Evolutionary conservation across 2,329 filamentous ascomycete species (phyloP).

Genomic region (Pseudogymnoascus sp.): DNA sequence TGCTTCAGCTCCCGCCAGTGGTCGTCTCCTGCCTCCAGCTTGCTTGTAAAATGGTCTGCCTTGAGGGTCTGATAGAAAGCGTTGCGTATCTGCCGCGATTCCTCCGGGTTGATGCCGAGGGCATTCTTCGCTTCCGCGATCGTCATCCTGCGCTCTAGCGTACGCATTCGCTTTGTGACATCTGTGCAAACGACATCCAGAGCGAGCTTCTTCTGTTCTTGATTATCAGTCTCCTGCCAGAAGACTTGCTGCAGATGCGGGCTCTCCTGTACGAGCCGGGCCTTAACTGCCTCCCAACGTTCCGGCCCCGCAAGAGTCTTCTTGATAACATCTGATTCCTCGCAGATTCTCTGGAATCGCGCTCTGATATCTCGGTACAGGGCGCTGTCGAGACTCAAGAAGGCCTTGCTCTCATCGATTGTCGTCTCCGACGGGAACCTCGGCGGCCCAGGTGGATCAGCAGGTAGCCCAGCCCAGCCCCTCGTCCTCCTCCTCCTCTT

Average conservation of each 20-base stretch:
- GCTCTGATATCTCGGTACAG: conserved; percentile 57
- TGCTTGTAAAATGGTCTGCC: conserved; percentile 60
- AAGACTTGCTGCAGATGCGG: conserved; percentile 55
- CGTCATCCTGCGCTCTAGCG: conserved; percentile 55
- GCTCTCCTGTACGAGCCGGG: conserved; percentile 55
- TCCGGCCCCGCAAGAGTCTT: conserved; percentile 68
- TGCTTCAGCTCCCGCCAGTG: conserved; percentile 64
- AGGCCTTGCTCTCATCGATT: conserved; percentile 66
- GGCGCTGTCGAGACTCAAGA: conserved; percentile 53
- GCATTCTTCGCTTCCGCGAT: conserved; percentile 67
- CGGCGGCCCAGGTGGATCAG: conserved; percentile 58
- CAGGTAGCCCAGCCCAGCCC: conserved; percentile 58
- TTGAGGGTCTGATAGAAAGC: conserved; percentile 59
- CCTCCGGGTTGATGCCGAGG: conserved; percentile 59
- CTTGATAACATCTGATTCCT: conserved; percentile 57
- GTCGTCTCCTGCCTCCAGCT: conserved; percentile 61
- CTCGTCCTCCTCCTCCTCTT: conserved; percentile 62
- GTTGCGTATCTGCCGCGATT: conserved; percentile 56
- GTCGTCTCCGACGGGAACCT: conserved; percentile 78
- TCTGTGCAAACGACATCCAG: conserved; percentile 74
- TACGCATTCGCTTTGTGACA: conserved; percentile 72
- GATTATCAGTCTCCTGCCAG: conserved; percentile 46
- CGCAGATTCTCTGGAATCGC: conserved; percentile 62
- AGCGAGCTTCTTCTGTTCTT: conserved; percentile 57
- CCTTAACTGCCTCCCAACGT: conserved; percentile 64